These are phyloP conservation scores for Moesziomyces sp. DNA, from an alignment of 1,284 basidiomycete species.

Conservation along the genomic window DNA sequence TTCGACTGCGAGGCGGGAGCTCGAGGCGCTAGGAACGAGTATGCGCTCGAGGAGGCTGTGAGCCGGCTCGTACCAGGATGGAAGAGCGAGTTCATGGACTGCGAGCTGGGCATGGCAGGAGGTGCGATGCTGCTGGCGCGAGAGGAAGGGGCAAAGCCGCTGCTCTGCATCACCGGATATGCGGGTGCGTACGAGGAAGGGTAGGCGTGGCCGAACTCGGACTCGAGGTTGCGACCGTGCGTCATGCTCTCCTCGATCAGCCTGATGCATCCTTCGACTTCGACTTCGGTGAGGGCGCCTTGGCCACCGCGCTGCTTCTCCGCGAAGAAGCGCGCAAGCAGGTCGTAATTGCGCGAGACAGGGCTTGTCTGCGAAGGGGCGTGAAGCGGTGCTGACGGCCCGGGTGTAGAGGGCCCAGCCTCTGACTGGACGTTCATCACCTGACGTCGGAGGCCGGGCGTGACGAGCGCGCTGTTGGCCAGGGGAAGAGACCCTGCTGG, in stretches of 20 bases:
- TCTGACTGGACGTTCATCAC: constrained; percentile 3
- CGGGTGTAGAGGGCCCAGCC: constrained; percentile 7
- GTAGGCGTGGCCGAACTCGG: constrained; percentile 19
- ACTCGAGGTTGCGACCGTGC: constrained; percentile 36
- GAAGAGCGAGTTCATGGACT: constrained; percentile 37
- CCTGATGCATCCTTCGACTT: constrained; percentile 53
- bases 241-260: constrained; percentile 56
- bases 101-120: constrained; percentile 24
- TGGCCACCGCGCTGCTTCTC: constrained; percentile 51
- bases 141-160: constrained; percentile 18
- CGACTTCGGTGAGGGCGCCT: constrained; percentile 51
- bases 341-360: constrained; percentile 55
- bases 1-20: constrained; percentile 17
- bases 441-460: constrained; percentile 41
- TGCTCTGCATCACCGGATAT: constrained; percentile 3
- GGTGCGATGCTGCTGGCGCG: constrained; percentile 43
- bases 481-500: constrained; percentile 22
- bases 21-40: constrained; percentile 44
- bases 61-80: constrained; percentile 34
- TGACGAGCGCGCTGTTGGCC: constrained; percentile 33
- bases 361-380: constrained; percentile 38
- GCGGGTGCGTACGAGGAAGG: constrained; percentile 9
- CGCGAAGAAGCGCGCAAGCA: constrained; percentile 57
- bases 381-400: constrained; percentile 15
- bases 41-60: constrained; percentile 32